phyloP scores from a whole-genome alignment of 1,284 basidiomycete species.

The Rhodotorula sp. region DNA sequence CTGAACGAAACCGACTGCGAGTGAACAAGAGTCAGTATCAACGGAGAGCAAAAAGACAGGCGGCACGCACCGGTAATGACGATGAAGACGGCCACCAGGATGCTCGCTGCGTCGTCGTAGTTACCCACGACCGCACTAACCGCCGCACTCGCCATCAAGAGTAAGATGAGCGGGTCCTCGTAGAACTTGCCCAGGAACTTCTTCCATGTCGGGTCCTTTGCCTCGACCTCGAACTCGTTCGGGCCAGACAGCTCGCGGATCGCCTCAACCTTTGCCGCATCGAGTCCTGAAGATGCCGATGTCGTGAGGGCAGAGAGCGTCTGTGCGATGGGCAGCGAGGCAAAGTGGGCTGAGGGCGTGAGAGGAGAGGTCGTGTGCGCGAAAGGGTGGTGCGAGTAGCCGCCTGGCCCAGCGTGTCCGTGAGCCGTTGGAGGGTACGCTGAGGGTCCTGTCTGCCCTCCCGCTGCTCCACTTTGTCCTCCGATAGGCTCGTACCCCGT shows the following conservation, averaged over 20 bases:
- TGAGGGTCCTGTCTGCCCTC: background rate
- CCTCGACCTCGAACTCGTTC: conserved; percentile 89
- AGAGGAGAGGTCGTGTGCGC: conserved; percentile 37
- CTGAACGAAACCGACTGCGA: conserved; percentile 89
- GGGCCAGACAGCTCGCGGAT: conserved; percentile 73
- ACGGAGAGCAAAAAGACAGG: background rate
- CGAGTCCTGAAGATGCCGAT: conserved; percentile 57
- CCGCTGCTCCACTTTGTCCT: background rate
- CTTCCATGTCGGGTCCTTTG: conserved; percentile 72
- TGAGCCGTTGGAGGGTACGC: conserved; percentile 10
- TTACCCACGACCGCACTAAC: conserved; percentile 90
- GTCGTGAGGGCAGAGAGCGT: conserved; percentile 32
- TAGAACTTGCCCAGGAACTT: conserved; percentile 93
- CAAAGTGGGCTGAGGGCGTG: conserved; percentile 35
- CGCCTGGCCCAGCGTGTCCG: background rate
- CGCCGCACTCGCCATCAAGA: conserved; percentile 80
- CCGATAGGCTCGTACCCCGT: conserved; percentile 1
- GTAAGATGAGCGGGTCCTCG: conserved; percentile 85
- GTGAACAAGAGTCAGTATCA: background rate
- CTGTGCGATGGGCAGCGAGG: conserved; percentile 32
- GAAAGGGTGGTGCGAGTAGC: conserved; percentile 34
- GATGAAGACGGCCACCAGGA: conserved; percentile 87
- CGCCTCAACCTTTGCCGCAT: conserved; percentile 63
- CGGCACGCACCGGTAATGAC: conserved; percentile 75
- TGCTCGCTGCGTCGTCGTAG: conserved; percentile 88